Evolutionary conservation across 148 eudicot genomes (phyloP).

Genomic region (Cornus suecica): DNA sequence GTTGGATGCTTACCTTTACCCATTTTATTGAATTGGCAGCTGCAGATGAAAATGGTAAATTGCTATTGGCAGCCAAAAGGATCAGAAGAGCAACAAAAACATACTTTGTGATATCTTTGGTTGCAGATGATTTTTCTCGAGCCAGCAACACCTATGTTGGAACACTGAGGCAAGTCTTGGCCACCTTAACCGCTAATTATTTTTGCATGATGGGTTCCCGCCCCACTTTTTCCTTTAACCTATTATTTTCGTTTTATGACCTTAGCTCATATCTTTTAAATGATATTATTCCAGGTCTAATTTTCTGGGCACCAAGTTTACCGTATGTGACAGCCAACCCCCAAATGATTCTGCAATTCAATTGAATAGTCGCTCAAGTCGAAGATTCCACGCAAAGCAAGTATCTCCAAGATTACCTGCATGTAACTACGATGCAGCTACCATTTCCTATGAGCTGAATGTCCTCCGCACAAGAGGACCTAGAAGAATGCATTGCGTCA

Average conservation of each 20-base stretch:
- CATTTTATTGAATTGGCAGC: slow-evolving; percentile 29
- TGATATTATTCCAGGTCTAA: slow-evolving; percentile 43
- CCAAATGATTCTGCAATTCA: slow-evolving; percentile 32
- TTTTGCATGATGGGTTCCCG: not conserved
- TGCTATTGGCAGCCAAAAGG: slow-evolving; percentile 53
- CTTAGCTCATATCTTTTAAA: slow-evolving; percentile 6
- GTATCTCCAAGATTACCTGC: slow-evolving; percentile 54
- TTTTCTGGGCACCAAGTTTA: slow-evolving; percentile 67
- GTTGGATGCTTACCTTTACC: not conserved
- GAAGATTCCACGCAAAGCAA: slow-evolving; percentile 46
- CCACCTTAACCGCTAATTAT: not conserved
- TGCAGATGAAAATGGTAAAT: slow-evolving; percentile 50
- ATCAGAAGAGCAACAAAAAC: slow-evolving; percentile 59
- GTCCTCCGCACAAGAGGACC: slow-evolving; percentile 37
- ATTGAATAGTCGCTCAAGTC: slow-evolving; percentile 29
- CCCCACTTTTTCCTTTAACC: no score
- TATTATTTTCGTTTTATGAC: not conserved
- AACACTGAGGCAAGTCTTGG: slow-evolving; percentile 41
- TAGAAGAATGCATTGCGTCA: slow-evolving; percentile 30
- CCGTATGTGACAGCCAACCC: slow-evolving; percentile 52
- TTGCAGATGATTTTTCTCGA: slow-evolving; percentile 60
- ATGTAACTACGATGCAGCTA: slow-evolving; percentile 30
- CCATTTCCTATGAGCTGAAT: slow-evolving; percentile 32
- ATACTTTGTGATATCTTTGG: slow-evolving; percentile 51
- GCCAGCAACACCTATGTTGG: slow-evolving; percentile 50